Evolutionary conservation across 495 filamentous ascomycete genomes (phyloP).

Genomic region (Penicillium robsamsonii): DNA sequence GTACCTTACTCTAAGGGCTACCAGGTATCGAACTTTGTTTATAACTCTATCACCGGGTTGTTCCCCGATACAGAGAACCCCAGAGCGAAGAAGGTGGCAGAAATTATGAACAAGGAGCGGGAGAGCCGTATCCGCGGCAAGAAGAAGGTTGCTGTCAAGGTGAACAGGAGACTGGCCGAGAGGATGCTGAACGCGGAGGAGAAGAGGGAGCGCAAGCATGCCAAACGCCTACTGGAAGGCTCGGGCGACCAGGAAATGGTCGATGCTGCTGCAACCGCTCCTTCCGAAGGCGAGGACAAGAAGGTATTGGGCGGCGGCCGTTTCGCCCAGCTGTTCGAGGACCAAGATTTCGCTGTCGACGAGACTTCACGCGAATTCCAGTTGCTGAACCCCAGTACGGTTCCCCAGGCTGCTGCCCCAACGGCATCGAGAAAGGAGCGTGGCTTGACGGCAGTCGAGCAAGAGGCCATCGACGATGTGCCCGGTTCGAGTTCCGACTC

Average conservation of each 20-base stretch:
- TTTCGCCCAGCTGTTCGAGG: conserved; percentile 86
- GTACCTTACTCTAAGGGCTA: conserved; percentile 74
- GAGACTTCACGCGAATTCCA: conserved; percentile 86
- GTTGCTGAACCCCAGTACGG: conserved; percentile 79
- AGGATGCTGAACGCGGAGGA: conserved; percentile 77
- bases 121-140: conserved; percentile 87
- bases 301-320: conserved; percentile 76
- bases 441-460: conserved; percentile 66
- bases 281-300: conserved; percentile 33
- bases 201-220: conserved; percentile 67
- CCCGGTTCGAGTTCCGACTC: conserved; percentile 46
- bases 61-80: conserved; percentile 5
- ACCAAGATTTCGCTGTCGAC: conserved; percentile 89
- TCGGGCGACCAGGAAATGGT: conserved; percentile 53
- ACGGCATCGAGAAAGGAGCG: conserved; percentile 39
- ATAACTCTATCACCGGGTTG: conserved; percentile 52
- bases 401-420: conserved; percentile 20
- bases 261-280: conserved; percentile 26
- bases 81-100: conserved; percentile 51
- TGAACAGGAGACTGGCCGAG: conserved; percentile 82
- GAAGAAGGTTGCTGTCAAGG: conserved; percentile 88
- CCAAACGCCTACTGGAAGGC: conserved; percentile 54
- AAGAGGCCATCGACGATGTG: conserved; percentile 55
- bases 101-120: conserved; percentile 92
- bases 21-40: conserved; percentile 61